Evolutionary conservation across 1,284 basidiomycete species (phyloP), one percentile per base, ranked within the genome.

Genomic region (Microbotryomycetes sp.): DNA sequence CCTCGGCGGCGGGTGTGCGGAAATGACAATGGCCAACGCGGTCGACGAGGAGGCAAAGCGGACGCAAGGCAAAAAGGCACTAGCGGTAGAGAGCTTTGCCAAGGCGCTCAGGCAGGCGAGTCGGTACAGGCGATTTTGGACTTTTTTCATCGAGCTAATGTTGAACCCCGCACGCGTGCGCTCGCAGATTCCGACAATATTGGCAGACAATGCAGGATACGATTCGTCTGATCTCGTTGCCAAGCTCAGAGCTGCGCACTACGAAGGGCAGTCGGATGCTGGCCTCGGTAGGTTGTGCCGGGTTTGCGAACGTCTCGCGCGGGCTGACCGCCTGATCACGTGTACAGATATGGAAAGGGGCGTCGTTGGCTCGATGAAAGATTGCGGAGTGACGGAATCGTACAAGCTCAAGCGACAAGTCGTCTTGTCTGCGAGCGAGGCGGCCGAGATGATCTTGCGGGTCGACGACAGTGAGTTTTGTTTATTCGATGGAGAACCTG

Each of bases 381-480:
- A 85, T 56, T 80, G 92, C 5, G 96, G 94, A 45, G 78, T 98
- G 46, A 96, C 92, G 0, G 94, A 99, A 79, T 91, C 88, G 71
- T 98, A 91, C 79, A 98, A 98, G 80, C 81, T 99, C 66, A 99
- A 98, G 79, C 81, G 87, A 49, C 93, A 97, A 77, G 93, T 98
- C 0, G 87, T 99, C 3, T 78, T 90, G 56, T 92, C 89, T 71
- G 93, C 96, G 1, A 92, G 86, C 65, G 96, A 99, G 76, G 96
- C 94, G 9, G 88, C 91, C 2, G 96, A 99, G 80, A 97, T 98
- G 92, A 97, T 97, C 69, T 82, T 98, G 69, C 83, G 94, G 84
- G 91, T 77, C 41, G 89, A 81, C 48, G 67, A 18, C 46, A 68
- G 46, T 30, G 54, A 30, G 13, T 30, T 23, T 23, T 31, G 11